A percentile compares a stretch with the other conserved stretches of the same genome.
These are phyloP conservation scores for Entrophospora sp. DNA, from an alignment of 192 early-diverging fungal genomes.

Conservation along the genomic window DNA sequence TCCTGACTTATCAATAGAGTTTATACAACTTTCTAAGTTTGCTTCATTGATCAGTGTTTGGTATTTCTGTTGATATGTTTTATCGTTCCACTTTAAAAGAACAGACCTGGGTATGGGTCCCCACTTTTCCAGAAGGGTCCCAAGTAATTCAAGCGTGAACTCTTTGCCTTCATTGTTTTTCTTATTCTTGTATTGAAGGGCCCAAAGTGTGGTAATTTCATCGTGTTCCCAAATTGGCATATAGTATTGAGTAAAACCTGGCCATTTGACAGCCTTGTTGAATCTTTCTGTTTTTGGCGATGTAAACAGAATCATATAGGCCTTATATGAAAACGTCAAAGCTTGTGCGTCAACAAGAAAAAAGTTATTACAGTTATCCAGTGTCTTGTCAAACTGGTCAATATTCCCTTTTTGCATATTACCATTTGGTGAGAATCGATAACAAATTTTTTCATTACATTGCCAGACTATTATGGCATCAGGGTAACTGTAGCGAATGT, in stretches of 20 bases:
- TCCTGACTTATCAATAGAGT: conserved; percentile 8
- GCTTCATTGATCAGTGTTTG: neutral
- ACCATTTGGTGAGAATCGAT: neutral
- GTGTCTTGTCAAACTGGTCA: neutral
- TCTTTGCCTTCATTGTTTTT: neutral
- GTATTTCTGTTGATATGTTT: conserved; percentile 6
- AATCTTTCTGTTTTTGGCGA: conserved; percentile 1
- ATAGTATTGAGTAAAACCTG: conserved; percentile 6
- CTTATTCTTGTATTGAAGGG: neutral
- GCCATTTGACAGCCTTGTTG: neutral
- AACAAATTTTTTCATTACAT: neutral
- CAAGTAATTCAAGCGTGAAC: conserved; percentile 1
- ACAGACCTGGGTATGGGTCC: neutral
- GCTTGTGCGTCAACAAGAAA: neutral
- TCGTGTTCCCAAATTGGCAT: conserved; percentile 13
- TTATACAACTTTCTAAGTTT: neutral
- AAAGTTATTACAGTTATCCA: neutral
- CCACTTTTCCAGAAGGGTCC: neutral
- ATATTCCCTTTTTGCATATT: conserved; percentile 1
- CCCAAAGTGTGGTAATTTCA: conserved; percentile 3
- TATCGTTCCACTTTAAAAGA: conserved; percentile 4
- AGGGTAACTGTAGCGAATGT: conserved; percentile 1
- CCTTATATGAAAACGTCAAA: neutral
- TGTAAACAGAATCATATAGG: conserved; percentile 7
- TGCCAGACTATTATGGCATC: neutral